phyloP scores from a whole-genome alignment of 345 rosid genomes.

The Ceriops zippeliana region DNA sequence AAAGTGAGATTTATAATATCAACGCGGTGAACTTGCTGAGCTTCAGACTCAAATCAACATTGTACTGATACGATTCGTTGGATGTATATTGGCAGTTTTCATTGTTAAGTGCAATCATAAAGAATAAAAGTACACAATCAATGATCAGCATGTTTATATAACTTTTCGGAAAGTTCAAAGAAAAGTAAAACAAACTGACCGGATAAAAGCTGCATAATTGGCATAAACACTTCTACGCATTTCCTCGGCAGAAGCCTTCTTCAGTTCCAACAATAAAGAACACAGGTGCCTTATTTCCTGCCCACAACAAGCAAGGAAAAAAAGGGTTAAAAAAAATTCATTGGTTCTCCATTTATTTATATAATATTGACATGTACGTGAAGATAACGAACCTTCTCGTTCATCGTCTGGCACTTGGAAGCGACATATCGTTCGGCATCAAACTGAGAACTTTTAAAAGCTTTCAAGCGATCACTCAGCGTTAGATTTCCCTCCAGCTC shows the following conservation, averaged over 20 bases:
- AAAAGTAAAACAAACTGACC: slow-evolving; percentile 27
- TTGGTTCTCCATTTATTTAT: neutral
- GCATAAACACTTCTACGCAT: slow-evolving; percentile 96
- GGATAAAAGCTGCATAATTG: slow-evolving; percentile 81
- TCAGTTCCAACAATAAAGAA: slow-evolving; percentile 58
- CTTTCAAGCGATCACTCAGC: slow-evolving; percentile 74
- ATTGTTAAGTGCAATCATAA: too few species aligned
- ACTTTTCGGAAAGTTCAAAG: neutral
- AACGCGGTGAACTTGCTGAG: too few species aligned
- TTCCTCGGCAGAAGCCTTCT: slow-evolving; percentile 97
- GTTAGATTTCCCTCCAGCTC: slow-evolving; percentile 61
- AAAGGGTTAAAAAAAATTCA: neutral
- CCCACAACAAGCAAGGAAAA: neutral
- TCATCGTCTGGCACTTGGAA: slow-evolving; percentile 73
- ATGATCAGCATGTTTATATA: neutral
- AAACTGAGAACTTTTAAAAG: slow-evolving; percentile 64
- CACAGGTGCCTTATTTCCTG: slow-evolving; percentile 73
- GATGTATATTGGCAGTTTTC: too few species aligned
- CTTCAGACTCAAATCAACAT: too few species aligned
- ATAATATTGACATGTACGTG: too few species aligned
- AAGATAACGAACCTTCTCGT: slow-evolving; percentile 58
- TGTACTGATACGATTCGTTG: too few species aligned
- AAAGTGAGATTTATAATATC: too few species aligned
- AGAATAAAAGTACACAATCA: too few species aligned
- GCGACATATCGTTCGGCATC: slow-evolving; percentile 60